Base-by-base conservation (phyloP, 352 stramenopile genomes). In the Phytophthora hibernalis region DNA sequence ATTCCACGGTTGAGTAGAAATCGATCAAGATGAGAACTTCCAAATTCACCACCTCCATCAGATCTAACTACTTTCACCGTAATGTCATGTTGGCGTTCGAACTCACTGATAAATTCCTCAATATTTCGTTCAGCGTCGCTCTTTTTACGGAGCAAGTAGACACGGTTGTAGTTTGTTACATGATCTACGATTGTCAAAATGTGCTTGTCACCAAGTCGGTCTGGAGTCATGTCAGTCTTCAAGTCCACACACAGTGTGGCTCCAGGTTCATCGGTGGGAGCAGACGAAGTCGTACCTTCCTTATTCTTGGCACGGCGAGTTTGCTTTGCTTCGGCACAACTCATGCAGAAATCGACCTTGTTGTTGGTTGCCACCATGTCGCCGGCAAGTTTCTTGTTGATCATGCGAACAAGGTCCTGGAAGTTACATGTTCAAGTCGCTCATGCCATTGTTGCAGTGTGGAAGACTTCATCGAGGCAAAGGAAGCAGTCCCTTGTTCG, bases 301-400 rank as follows among this genome's bases (percentile, higher is more conserved):
- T 49, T 22, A 16, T 26, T 43, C 15, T 57, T 20, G 11, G 24
- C 38, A 37, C 45, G 47, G 3, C 48, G 48, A 2, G 47, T 21
- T 47, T 65, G 57, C 18, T 65, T 65, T 15, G 47, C 37, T 53
- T 65, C 47, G 4, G 57, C 26, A 20, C 57, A 65, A 13, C 37
- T 57, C 47, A 65, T 65, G 15, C 57, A 65, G 28, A 65, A 58
- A n/a, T 58, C 11, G 0, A 40, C n/a, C 10, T 53, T 52, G 10
- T 26, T 5, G 28, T 58, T 58, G 13, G 35, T 43, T 7, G 43
- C 10, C 3, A 22, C 11, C 18, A 65, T 54, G 3, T 37, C 58
- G 2, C 10, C 26, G 5, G 40, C 58, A 3, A 58, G 30, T 18
- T 44, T 44, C 21, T 65, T 59, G 49, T 65, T 37, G 1, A 54